Evolutionary conservation across 352 stramenopile species (phyloP).

Genomic region (Phytophthora pisi): DNA sequence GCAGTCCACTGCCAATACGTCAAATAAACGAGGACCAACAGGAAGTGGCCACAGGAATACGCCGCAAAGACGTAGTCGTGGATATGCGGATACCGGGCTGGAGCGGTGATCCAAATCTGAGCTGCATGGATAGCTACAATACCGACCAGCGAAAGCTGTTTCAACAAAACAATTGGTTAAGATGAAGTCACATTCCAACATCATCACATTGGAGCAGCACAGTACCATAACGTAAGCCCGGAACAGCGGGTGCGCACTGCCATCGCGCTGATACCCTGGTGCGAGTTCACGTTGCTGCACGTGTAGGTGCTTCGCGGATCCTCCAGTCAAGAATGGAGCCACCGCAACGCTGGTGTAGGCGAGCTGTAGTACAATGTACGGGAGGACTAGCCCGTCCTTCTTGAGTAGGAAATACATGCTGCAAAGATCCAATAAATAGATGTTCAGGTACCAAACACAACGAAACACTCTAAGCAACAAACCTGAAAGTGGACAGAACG

Average conservation of each 20-base stretch:
- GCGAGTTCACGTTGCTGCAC: conserved; percentile 17
- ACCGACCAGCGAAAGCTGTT: conserved; percentile 63
- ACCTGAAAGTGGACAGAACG: conserved; percentile 87
- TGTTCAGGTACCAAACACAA: background rate
- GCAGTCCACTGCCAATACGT: conserved; percentile 87
- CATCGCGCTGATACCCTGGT: conserved; percentile 50
- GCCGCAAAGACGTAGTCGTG: conserved; percentile 86
- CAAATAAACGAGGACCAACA: conserved; percentile 73
- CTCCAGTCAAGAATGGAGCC: conserved; percentile 40
- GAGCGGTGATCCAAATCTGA: conserved; percentile 51
- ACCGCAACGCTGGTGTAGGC: conserved; percentile 58
- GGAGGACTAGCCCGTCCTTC: conserved; percentile 78
- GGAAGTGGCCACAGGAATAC: conserved; percentile 82
- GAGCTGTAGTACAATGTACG: conserved; percentile 70
- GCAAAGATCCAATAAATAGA: background rate
- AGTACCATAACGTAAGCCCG: conserved; percentile 59
- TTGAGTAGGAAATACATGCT: conserved; percentile 89
- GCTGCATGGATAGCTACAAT: conserved; percentile 60
- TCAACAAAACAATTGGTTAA: conserved; percentile 12
- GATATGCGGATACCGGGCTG: conserved; percentile 76
- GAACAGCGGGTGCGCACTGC: conserved; percentile 38
- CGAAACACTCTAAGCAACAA: conserved; percentile 2
- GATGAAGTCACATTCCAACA: background rate
- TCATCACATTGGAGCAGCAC: conserved; percentile 1
- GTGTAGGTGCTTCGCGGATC: conserved; percentile 39